phyloP scores from a whole-genome alignment of 169 alveolate species.

The Cardiosporidium cionae region DNA sequence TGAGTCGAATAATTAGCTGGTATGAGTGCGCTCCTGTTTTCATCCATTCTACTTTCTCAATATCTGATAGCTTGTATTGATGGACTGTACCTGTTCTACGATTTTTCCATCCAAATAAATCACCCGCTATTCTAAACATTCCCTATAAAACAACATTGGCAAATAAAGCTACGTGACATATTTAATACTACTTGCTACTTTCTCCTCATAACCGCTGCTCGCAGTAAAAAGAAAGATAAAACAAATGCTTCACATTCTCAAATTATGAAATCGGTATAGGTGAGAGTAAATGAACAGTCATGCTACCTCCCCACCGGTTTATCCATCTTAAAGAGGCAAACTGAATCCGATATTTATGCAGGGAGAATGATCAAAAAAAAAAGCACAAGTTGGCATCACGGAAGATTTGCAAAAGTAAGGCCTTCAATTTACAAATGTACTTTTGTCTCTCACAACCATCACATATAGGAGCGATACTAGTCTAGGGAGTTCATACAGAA shows the following conservation, averaged over 20 bases:
- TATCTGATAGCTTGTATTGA: slow-evolving; percentile 69
- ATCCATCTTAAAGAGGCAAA: no score
- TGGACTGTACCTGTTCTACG: slow-evolving; percentile 73
- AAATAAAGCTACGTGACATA: background rate
- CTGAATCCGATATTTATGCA: no score
- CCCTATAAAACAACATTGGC: slow-evolving; percentile 42
- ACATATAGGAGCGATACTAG: background rate
- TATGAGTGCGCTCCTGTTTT: slow-evolving; percentile 54
- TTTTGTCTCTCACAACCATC: background rate
- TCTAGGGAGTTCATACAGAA: background rate
- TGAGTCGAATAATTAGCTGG: slow-evolving; percentile 57
- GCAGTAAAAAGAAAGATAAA: background rate
- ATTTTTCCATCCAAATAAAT: slow-evolving; percentile 81
- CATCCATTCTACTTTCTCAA: slow-evolving; percentile 59
- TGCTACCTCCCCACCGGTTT: background rate
- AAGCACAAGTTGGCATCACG: background rate
- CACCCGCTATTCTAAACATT: slow-evolving; percentile 75
- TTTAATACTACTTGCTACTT: background rate
- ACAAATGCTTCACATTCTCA: background rate
- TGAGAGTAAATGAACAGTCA: background rate
- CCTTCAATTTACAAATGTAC: background rate
- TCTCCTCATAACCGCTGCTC: background rate
- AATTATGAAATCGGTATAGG: background rate
- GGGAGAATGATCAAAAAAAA: no score
- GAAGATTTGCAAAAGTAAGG: background rate